phyloP scores from a whole-genome alignment of 2,329 filamentous ascomycete species.

The Venturia carpophila region DNA sequence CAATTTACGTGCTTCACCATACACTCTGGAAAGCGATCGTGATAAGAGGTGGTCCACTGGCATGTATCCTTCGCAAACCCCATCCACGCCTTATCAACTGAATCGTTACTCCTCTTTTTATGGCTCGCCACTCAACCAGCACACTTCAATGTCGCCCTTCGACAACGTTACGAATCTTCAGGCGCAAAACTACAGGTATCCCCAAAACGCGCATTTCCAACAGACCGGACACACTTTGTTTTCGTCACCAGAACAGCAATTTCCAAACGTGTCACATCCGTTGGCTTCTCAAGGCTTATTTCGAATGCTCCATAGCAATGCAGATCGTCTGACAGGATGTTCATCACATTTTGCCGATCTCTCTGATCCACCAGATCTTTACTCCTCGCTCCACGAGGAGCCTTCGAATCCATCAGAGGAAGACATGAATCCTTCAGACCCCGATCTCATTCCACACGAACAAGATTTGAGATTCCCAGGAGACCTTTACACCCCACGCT shows the following conservation, averaged over 20 bases:
- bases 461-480: constrained; percentile 68
- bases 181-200: constrained; percentile 32
- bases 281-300: constrained; percentile 63
- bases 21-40: constrained; percentile 58
- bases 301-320: constrained; percentile 67
- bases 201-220: constrained; percentile 46
- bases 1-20: constrained; percentile 60
- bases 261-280: constrained; percentile 51
- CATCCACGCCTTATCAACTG: constrained; percentile 47
- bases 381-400: constrained; percentile 66
- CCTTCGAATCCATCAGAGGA: constrained; percentile 66
- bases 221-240: constrained; percentile 39
- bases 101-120: constrained; percentile 56
- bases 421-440: constrained; percentile 73
- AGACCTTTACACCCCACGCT: constrained; percentile 74
- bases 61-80: constrained; percentile 52
- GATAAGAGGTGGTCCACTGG: constrained; percentile 74
- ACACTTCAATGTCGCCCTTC: constrained; percentile 34
- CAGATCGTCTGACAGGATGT: constrained; percentile 58
- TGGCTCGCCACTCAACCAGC: constrained; percentile 46
- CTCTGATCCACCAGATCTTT: constrained; percentile 68
- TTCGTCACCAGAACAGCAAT: constrained; percentile 44
- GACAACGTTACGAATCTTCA: constrained; percentile 28
- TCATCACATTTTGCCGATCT: constrained; percentile 62
- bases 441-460: constrained; percentile 67